Evolutionary conservation across 2,329 filamentous ascomycete species (phyloP).

Genomic region (Pseudophaeomoniella oleicola): DNA sequence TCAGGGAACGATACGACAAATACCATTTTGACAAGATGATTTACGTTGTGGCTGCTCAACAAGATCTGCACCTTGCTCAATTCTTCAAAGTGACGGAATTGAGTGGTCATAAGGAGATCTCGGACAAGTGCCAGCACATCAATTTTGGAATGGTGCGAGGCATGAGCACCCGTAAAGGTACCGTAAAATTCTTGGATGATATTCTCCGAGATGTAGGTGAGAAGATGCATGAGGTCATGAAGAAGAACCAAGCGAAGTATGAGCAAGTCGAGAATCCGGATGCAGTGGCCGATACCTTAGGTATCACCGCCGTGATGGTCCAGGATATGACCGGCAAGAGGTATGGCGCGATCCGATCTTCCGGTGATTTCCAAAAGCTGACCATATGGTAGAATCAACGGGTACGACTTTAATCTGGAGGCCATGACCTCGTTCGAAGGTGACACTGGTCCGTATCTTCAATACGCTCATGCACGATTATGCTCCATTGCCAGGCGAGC

Average conservation of each 20-base stretch:
- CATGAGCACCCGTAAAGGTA: conserved; percentile 57
- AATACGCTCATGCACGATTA: conserved; percentile 67
- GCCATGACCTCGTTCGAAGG: conserved; percentile 74
- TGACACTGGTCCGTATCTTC: conserved; percentile 72
- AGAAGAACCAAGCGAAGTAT: conserved; percentile 69
- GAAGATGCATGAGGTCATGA: conserved; percentile 86
- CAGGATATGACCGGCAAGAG: conserved; percentile 86
- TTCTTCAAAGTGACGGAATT: conserved; percentile 65
- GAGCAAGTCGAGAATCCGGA: conserved; percentile 63
- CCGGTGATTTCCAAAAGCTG: conserved; percentile 1
- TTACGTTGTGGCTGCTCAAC: conserved; percentile 59
- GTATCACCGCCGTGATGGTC: conserved; percentile 80
- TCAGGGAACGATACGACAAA: conserved; percentile 49
- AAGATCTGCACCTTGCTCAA: conserved; percentile 59
- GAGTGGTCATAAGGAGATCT: conserved; percentile 53
- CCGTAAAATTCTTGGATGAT: conserved; percentile 50
- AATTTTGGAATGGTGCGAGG: conserved; percentile 61
- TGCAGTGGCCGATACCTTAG: conserved; percentile 61
- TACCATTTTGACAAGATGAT: conserved; percentile 63
- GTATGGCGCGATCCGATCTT: conserved; percentile 19
- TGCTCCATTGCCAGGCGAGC: conserved; percentile 45
- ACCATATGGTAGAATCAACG: conserved; percentile 32
- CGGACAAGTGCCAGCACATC: conserved; percentile 55
- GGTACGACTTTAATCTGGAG: conserved; percentile 63
- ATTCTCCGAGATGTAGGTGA: conserved; percentile 62